These are phyloP conservation scores for Botryotinia convoluta DNA, from an alignment of 2,329 filamentous ascomycete genomes.

Conservation along the genomic window DNA sequence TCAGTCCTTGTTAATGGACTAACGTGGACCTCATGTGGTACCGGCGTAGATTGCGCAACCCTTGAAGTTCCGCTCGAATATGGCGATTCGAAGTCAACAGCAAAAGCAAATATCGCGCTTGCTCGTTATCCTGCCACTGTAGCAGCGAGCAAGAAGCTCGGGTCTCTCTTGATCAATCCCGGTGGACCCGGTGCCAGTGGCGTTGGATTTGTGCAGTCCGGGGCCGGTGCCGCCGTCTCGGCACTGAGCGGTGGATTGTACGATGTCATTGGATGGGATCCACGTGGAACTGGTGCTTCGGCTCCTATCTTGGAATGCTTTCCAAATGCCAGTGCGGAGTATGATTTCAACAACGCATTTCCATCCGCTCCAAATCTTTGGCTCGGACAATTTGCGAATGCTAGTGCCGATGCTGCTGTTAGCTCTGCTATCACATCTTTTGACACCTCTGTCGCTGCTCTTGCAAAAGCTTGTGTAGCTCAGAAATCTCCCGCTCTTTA, in stretches of 20 bases:
- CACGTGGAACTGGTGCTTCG: slow-evolving; percentile 22
- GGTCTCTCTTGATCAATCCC: background rate
- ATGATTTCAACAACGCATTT: slow-evolving; percentile 20
- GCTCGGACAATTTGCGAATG: slow-evolving; percentile 23
- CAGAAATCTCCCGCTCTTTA: slow-evolving; percentile 24
- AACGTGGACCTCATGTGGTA: slow-evolving; percentile 23
- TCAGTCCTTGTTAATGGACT: slow-evolving; percentile 6
- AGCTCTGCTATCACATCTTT: slow-evolving; percentile 15
- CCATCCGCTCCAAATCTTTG: slow-evolving; percentile 24
- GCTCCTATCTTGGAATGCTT: slow-evolving; percentile 25
- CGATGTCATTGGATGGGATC: slow-evolving; percentile 28
- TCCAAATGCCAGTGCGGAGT: slow-evolving; percentile 21
- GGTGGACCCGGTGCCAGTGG: slow-evolving; percentile 29
- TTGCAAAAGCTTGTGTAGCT: slow-evolving; percentile 23
- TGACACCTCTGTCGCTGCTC: slow-evolving; percentile 18
- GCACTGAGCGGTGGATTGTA: slow-evolving; percentile 24
- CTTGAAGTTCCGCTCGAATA: slow-evolving; percentile 24
- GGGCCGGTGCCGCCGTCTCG: slow-evolving; percentile 26
- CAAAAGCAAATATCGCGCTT: background rate
- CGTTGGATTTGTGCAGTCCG: slow-evolving; percentile 13
- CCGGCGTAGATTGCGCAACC: slow-evolving; percentile 16
- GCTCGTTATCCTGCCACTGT: slow-evolving; percentile 6
- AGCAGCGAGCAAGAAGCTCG: background rate
- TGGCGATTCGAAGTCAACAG: background rate
- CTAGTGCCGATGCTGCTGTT: slow-evolving; percentile 10